Conservation (phyloP, 169 alveolate species). For the Plasmodium knowlesi region DNA sequence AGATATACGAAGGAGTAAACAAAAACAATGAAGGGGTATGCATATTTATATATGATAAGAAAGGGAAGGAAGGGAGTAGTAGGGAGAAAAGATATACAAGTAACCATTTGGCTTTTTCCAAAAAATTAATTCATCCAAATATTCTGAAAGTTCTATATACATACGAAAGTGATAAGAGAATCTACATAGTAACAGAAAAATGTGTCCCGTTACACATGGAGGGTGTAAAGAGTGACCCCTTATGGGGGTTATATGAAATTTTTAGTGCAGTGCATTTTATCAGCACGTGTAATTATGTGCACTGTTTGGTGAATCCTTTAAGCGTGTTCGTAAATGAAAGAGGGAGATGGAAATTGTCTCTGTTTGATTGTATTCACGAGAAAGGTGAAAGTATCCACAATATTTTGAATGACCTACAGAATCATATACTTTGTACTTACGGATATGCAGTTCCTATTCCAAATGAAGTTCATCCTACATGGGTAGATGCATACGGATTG, state of each 20-base stretch:
- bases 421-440: slow-evolving; percentile 40
- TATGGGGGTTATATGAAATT: slow-evolving; percentile 51
- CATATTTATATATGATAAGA: slow-evolving; percentile 64
- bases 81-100: slow-evolving; percentile 73
- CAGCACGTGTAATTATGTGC: slow-evolving; percentile 77
- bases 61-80: slow-evolving; percentile 23
- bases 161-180: slow-evolving; percentile 77
- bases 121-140: slow-evolving; percentile 80
- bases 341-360: slow-evolving; percentile 76
- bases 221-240: slow-evolving; percentile 55
- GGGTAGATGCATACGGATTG: slow-evolving; percentile 44
- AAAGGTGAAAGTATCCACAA: slow-evolving; percentile 30
- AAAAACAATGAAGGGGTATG: slow-evolving; percentile 55
- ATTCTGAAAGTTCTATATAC: slow-evolving; percentile 79
- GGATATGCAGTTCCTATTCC: slow-evolving; percentile 8
- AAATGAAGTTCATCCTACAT: neutral
- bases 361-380: slow-evolving; percentile 80
- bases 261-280: slow-evolving; percentile 78
- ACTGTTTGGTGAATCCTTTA: slow-evolving; percentile 77
- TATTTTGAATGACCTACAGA: neutral
- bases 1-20: slow-evolving; percentile 30
- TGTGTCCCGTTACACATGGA: slow-evolving; percentile 77
- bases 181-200: slow-evolving; percentile 83
- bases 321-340: slow-evolving; percentile 77
- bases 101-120: slow-evolving; percentile 75